Conservation (phyloP, 2,329 filamentous ascomycete genomes). For the Ophiostoma populinum region DNA sequence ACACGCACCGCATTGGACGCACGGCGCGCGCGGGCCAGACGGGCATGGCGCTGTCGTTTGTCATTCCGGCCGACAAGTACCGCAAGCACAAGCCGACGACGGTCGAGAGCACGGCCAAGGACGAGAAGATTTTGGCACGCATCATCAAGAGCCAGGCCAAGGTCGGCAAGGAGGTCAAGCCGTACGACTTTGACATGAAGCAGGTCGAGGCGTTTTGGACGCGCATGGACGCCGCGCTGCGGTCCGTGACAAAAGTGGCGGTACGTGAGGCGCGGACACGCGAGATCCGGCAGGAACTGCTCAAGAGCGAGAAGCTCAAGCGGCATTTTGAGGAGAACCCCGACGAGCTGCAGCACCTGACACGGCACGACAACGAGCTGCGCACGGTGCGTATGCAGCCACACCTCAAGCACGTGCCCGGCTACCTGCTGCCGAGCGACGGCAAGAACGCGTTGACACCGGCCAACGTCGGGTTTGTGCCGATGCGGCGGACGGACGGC, state of each 20-base stretch:
- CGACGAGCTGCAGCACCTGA: slow-evolving; percentile 56
- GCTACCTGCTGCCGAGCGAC: slow-evolving; percentile 72
- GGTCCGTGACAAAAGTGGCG: slow-evolving; percentile 76
- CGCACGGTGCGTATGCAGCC: slow-evolving; percentile 68
- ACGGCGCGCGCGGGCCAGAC: slow-evolving; percentile 82
- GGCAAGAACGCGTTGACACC: slow-evolving; percentile 50
- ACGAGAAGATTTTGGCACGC: slow-evolving; percentile 68
- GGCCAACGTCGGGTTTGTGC: slow-evolving; percentile 60
- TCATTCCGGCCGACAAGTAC: slow-evolving; percentile 65
- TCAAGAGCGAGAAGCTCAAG: slow-evolving; percentile 88
- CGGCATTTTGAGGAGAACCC: slow-evolving; percentile 97
- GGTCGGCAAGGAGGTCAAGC: slow-evolving; percentile 67
- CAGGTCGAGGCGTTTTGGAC: slow-evolving; percentile 91
- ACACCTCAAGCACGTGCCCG: slow-evolving; percentile 85
- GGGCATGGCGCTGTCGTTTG: slow-evolving; percentile 92
- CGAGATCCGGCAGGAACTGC: slow-evolving; percentile 73
- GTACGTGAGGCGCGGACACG: slow-evolving; percentile 78
- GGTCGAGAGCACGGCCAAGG: slow-evolving; percentile 56
- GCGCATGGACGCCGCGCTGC: slow-evolving; percentile 79
- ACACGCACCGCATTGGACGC: slow-evolving; percentile 90
- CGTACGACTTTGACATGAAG: slow-evolving; percentile 88
- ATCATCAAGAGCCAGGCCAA: slow-evolving; percentile 66
- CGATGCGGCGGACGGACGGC: slow-evolving; percentile 37
- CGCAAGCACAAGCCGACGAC: slow-evolving; percentile 82
- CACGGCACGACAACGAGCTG: slow-evolving; percentile 80